Percentiles rank a stretch among this genome's conserved stretches.
Evolutionary conservation across 2,329 filamentous ascomycete species (phyloP).

Genomic region (Orbilia oligospora): DNA sequence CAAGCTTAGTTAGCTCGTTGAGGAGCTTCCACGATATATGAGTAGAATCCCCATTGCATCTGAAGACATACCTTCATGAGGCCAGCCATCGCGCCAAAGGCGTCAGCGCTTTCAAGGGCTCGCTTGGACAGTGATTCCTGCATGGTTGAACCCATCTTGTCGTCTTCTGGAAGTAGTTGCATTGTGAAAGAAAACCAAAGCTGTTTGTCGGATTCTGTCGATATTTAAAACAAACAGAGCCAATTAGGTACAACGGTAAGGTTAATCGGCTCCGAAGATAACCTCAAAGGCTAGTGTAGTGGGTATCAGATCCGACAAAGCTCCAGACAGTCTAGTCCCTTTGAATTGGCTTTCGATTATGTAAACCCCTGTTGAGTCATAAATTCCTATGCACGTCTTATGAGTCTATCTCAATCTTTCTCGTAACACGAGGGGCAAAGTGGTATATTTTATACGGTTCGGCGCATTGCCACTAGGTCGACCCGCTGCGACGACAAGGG

Average conservation of each 20-base stretch:
- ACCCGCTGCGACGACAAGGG: background rate
- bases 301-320: background rate
- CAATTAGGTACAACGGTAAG: constrained; percentile 14
- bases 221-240: constrained; percentile 20
- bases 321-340: background rate
- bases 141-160: constrained; percentile 35
- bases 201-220: constrained; percentile 20
- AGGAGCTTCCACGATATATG: background rate
- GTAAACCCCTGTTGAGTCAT: constrained; percentile 2
- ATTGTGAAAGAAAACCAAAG: constrained; percentile 22
- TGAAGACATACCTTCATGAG: constrained; percentile 41
- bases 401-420: background rate
- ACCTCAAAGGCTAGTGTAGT: background rate
- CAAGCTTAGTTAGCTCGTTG: too few species aligned
- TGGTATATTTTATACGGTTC: constrained; percentile 33
- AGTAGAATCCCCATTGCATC: background rate
- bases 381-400: background rate
- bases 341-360: background rate
- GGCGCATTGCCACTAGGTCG: constrained; percentile 3
- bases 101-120: constrained; percentile 41
- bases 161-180: constrained; percentile 39
- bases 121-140: constrained; percentile 43
- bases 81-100: constrained; percentile 36
- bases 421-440: constrained; percentile 7
- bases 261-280: background rate